These are phyloP conservation scores for Trapa incisa DNA, from an alignment of 345 rosid species.

Conservation along the genomic window DNA sequence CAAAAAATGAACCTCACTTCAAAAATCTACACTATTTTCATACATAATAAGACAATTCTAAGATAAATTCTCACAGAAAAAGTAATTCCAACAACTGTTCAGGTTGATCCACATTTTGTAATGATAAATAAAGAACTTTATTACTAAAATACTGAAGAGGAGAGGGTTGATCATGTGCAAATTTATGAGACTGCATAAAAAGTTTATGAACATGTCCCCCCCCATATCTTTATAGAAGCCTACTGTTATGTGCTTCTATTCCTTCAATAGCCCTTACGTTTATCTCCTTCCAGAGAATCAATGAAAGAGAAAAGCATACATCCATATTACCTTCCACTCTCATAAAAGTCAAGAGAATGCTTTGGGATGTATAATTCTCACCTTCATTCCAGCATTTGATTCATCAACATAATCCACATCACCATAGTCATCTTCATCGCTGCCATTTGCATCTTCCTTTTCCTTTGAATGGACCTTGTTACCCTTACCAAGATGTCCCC, in stretches of 20 bases:
- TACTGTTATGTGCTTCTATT: too few relatives aligned
- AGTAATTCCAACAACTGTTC: background rate
- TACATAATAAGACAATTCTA: background rate
- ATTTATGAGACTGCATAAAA: too few relatives aligned
- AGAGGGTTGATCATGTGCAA: too few relatives aligned
- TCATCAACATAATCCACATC: constrained; percentile 35
- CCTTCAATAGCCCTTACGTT: too few relatives aligned
- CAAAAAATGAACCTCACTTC: background rate
- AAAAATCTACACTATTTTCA: background rate
- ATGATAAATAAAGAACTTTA: background rate
- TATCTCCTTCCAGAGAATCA: too few relatives aligned
- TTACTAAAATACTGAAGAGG: background rate
- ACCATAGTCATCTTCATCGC: constrained; percentile 40
- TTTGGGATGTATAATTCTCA: constrained; percentile 5
- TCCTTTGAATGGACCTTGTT: constrained; percentile 25
- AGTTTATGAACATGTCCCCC: too few relatives aligned
- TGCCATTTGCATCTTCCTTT: constrained; percentile 23
- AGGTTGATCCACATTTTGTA: background rate
- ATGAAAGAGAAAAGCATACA: too few relatives aligned
- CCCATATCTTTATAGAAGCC: too few relatives aligned
- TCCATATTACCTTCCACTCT: too few relatives aligned
- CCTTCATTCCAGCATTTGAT: constrained; percentile 39
- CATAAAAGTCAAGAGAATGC: background rate
- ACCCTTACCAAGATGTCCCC: constrained; percentile 90
- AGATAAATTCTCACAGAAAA: background rate